These are phyloP conservation scores for Perkinsus olseni DNA, from an alignment of 169 alveolate species.

Conservation along the genomic window DNA sequence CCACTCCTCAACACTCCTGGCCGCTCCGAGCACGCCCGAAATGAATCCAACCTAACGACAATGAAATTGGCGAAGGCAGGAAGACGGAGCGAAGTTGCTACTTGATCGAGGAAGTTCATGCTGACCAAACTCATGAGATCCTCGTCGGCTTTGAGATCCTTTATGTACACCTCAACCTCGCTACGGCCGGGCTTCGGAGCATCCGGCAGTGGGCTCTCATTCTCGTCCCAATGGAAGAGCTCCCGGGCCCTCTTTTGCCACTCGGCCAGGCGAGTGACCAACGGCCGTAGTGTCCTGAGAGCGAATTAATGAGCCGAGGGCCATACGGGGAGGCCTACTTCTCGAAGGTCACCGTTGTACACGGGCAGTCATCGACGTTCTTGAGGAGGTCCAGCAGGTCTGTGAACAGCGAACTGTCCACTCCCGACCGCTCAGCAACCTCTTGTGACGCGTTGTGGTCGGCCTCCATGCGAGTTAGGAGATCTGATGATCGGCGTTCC, in stretches of 20 bases:
- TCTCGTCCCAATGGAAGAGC: background rate
- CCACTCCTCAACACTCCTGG: background rate
- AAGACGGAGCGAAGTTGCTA: background rate
- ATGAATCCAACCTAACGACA: background rate
- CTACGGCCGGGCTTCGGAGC: background rate
- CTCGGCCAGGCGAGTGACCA: background rate
- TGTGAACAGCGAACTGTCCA: background rate
- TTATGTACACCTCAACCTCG: background rate
- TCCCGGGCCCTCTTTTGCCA: background rate
- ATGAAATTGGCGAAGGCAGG: background rate
- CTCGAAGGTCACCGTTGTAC: background rate
- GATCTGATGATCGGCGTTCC: background rate
- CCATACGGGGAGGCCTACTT: background rate
- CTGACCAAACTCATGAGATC: background rate
- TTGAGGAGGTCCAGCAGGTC: background rate
- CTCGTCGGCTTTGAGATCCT: background rate
- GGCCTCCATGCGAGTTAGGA: background rate
- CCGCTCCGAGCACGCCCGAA: background rate
- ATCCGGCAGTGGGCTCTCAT: background rate
- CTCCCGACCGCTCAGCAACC: background rate
- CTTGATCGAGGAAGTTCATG: background rate
- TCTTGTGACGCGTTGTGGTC: background rate
- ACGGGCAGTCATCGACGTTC: background rate
- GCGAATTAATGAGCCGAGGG: background rate
- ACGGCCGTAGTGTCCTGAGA: background rate